Base-by-base conservation (phyloP, 768 basidiomycete genomes). In the Pleurotus tuoliensis region DNA sequence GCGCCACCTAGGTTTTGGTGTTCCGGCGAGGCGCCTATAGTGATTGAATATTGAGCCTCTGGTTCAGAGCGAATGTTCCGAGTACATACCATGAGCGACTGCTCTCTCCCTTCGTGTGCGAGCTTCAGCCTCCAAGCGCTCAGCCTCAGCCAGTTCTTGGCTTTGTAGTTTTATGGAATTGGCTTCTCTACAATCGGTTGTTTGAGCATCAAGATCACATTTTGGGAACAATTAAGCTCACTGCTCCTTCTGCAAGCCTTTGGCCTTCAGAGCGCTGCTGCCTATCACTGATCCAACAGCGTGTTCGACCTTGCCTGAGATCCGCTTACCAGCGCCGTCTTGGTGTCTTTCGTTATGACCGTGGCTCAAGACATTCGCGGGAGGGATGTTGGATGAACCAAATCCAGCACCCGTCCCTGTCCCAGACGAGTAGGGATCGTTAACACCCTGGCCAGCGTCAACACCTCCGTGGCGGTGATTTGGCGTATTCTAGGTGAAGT, bases 61-160 rank as follows among this genome's bases (percentile, higher is more conserved):
- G 6, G 12, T 20, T 38, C 41, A 15, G 12, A 0, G 11, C 34
- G 9, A 2, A 3, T 15, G 38, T 24, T 30, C 13, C 13, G 30
- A 7, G 41, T 5, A 63, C 67, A 54, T 46, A 77, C 81, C 81
- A 61, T 81, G 79, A 11, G 69, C 79, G 22, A 82, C 80, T 4
- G 81, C 82, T 7, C 80, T 73, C 58, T 82, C 79, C 18, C 81
- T 75, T 34, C 76, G 73, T 66, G 72, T 61, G 39, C 71, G 39
- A 8, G 81, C 82, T 61, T 82, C 81, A 4, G 67, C 67, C 64
- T 83, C 82, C 5, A 83, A 69, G 11, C 78, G 74, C 64, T 83
- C 80, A 15, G 82, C 82, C 62, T 82, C 78, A 3, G 75, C 70
- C 16, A 83, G 67, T 61, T 83, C 82, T 5, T 66, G 64, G 24